Evolutionary conservation across 352 stramenopile species (phyloP), one percentile per base, ranked within the genome.

Genomic region (Globisporangium splendens): DNA sequence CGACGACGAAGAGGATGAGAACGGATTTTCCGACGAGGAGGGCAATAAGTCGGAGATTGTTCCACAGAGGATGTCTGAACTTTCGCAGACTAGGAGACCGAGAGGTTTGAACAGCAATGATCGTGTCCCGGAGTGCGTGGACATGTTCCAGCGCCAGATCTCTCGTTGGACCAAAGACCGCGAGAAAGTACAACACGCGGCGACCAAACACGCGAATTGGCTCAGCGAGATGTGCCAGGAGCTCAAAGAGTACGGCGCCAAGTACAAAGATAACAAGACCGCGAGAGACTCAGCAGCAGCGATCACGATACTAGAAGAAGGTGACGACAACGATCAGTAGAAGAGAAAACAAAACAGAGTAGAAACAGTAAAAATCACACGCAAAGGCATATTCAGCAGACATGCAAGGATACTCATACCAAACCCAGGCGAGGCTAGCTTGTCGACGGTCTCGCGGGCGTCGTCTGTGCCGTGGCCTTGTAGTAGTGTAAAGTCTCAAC

Each of bases 401-500:
- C 17, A 39, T 39, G 21, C 12, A 35, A 35, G 6, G 22, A 17
- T 41, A 6, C 8, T 12, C 17, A n/a, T 21, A 22, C 17, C 39
- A 56, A 10, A 47, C 28, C 20, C 17, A 15, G 12, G 13, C 21
- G 12, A 44, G 14, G 24, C 20, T 70, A 82, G 22, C 65, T 72
- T 3, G 73, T 82, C 7, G 65, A 75, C 5, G 73, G 73, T 2
- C 73, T 69, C 38, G 69, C 61, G 13, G 72, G 68, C 4, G 69
- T 66, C 42, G 71, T 56, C 44, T 86, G 73, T 1, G 72, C 74
- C 33, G 73, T 75, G 38, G 70, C 72, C 51, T 80, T 79, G 62
- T 86, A 91, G 49, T 79, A 80, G 43, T 91, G 68, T 50, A 91
- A 57, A 18, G 76, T 88, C 47, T 88, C 75, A 17, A 91, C 78